These are phyloP conservation scores for Garcia nutans DNA, from an alignment of 345 rosid species.

Conservation along the genomic window DNA sequence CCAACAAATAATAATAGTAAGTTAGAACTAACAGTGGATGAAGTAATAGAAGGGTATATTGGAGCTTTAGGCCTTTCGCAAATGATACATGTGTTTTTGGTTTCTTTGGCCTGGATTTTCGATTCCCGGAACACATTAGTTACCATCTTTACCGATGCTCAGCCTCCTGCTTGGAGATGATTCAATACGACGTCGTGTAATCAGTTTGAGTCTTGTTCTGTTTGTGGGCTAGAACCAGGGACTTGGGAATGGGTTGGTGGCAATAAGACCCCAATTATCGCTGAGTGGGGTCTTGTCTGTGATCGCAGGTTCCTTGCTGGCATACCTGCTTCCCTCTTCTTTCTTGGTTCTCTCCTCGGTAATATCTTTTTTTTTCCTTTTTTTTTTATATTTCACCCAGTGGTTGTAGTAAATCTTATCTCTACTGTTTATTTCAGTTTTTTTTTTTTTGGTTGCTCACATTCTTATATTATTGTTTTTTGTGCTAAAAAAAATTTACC, in stretches of 20 bases:
- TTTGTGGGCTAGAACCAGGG: conserved; percentile 49
- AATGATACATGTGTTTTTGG: conserved; percentile 58
- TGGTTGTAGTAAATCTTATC: too few species aligned
- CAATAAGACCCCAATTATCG: conserved; percentile 40
- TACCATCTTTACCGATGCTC: conserved; percentile 72
- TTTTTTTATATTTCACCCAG: not conserved
- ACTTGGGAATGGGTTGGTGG: conserved; percentile 81
- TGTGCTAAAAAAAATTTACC: too few species aligned
- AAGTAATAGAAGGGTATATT: conserved; percentile 55
- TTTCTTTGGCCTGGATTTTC: conserved; percentile 63
- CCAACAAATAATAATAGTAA: conserved; percentile 5
- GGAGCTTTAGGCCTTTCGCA: conserved; percentile 69
- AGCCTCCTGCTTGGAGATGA: conserved; percentile 54
- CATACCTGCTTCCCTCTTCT: conserved; percentile 70
- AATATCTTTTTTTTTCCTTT: not conserved
- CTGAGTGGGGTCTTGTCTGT: conserved; percentile 72
- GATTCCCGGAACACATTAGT: conserved; percentile 65
- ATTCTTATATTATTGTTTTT: too few species aligned
- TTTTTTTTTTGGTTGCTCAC: too few species aligned
- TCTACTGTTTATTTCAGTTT: too few species aligned
- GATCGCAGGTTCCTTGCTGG: conserved; percentile 67
- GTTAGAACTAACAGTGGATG: conserved; percentile 63
- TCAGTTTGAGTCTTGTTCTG: conserved; percentile 11
- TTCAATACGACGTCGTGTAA: not conserved
- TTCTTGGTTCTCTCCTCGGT: conserved; percentile 74